phyloP scores from a whole-genome alignment of 768 basidiomycete genomes.

The Solioccasus polychromus region DNA sequence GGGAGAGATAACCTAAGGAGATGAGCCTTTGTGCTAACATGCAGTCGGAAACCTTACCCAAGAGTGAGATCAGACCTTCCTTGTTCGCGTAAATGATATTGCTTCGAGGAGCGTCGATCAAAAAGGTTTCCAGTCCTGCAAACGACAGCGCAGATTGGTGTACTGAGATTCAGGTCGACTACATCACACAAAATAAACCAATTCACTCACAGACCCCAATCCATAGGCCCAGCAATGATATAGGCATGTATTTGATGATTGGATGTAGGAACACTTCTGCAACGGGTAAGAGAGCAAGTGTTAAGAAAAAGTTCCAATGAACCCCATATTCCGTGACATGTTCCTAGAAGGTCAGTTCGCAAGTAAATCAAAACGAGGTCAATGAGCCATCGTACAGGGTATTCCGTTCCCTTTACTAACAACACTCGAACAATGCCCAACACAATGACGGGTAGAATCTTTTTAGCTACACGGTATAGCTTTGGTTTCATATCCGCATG shows the following conservation, averaged over 20 bases:
- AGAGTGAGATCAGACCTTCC: slow-evolving; percentile 82
- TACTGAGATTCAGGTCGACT: slow-evolving; percentile 37
- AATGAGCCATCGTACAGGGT: slow-evolving; percentile 65
- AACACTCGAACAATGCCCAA: slow-evolving; percentile 78
- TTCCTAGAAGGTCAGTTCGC: slow-evolving; percentile 51
- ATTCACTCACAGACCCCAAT: slow-evolving; percentile 54
- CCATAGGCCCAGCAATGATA: slow-evolving; percentile 59
- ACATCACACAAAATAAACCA: not conserved
- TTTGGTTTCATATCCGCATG: slow-evolving; percentile 49
- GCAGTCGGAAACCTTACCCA: slow-evolving; percentile 43
- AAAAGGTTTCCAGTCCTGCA: slow-evolving; percentile 56
- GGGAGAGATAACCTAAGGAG: slow-evolving; percentile 75
- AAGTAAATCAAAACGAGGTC: not conserved
- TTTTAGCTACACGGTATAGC: slow-evolving; percentile 47
- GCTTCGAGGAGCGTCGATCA: slow-evolving; percentile 61
- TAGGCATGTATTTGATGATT: slow-evolving; percentile 51
- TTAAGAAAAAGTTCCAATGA: slow-evolving; percentile 99
- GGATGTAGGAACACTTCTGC: slow-evolving; percentile 71
- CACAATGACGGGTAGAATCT: slow-evolving; percentile 61
- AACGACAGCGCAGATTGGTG: slow-evolving; percentile 67
- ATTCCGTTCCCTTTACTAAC: slow-evolving; percentile 89
- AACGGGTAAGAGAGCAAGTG: slow-evolving; percentile 76
- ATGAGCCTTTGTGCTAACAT: slow-evolving; percentile 2
- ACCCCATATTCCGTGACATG: slow-evolving; percentile 94
- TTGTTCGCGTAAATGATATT: slow-evolving; percentile 79